Conservation (phyloP, 371 early-diverging fungal genomes). For the Gilbertella persicaria region DNA sequence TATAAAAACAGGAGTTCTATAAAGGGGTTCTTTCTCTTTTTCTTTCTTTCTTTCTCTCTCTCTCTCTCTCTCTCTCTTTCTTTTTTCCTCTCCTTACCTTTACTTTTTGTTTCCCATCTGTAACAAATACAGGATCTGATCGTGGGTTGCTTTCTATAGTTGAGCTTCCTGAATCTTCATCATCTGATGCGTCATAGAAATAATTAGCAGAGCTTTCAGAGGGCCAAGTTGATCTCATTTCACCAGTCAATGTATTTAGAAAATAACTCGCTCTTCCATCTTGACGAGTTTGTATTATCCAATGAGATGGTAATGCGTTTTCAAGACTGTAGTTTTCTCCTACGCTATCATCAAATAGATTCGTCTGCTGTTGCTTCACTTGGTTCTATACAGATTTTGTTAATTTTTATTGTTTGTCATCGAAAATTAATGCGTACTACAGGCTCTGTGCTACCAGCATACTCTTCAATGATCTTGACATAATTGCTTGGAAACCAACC, state of each 20-base stretch:
- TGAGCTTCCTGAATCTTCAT: conserved; percentile 19
- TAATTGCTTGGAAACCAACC: conserved; percentile 89
- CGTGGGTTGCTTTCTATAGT: conserved; percentile 12
- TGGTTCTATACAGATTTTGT: background rate
- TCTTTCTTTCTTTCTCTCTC: background rate
- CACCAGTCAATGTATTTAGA: conserved; percentile 45
- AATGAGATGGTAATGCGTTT: conserved; percentile 38
- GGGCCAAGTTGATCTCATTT: conserved; percentile 51
- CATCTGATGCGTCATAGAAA: background rate
- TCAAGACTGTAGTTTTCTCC: background rate
- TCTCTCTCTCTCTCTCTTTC: background rate
- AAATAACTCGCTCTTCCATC: conserved; percentile 52
- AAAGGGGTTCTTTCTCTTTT: background rate
- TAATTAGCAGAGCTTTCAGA: conserved; percentile 20
- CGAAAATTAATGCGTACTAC: conserved; percentile 15
- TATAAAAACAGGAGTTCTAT: too few relatives aligned
- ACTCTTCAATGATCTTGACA: conserved; percentile 58
- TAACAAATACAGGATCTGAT: conserved; percentile 5
- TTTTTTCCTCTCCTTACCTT: background rate
- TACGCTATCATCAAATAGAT: conserved; percentile 19
- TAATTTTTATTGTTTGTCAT: background rate
- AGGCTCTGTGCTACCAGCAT: conserved; percentile 22
- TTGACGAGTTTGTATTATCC: conserved; percentile 45
- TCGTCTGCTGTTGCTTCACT: background rate
- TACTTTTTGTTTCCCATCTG: background rate